Evolutionary conservation across 805 yeast species (phyloP).

Genomic region (Candida caryicola): DNA sequence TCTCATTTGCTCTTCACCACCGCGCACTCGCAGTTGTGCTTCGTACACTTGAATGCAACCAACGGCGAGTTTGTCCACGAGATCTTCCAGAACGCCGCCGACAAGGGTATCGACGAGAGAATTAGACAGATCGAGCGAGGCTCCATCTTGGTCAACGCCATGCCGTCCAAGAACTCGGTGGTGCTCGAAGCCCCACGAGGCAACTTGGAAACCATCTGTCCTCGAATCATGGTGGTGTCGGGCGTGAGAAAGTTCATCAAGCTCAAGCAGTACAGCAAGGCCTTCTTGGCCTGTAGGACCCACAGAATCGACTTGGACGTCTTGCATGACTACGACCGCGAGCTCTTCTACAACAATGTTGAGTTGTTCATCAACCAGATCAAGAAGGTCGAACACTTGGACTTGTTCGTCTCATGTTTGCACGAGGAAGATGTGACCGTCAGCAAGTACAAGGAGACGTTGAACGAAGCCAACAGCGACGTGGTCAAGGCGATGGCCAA

Average conservation of each 20-base stretch:
- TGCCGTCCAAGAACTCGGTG: constrained; percentile 80
- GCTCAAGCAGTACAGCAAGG: constrained; percentile 57
- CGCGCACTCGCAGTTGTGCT: constrained; percentile 78
- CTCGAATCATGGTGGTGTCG: constrained; percentile 85
- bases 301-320: constrained; percentile 91
- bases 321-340: constrained; percentile 82
- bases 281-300: constrained; percentile 79
- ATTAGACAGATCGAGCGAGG: constrained; percentile 89
- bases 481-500: constrained; percentile 6
- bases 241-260: constrained; percentile 74
- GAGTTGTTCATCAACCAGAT: constrained; percentile 69
- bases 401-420: constrained; percentile 81
- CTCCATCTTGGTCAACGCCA: constrained; percentile 72
- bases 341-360: constrained; percentile 58
- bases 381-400: constrained; percentile 70
- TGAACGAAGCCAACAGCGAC: constrained; percentile 19
- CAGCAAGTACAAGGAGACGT: constrained; percentile 81
- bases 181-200: constrained; percentile 95
- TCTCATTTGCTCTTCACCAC: constrained; percentile 79
- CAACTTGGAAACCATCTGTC: constrained; percentile 88
- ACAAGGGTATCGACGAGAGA: constrained; percentile 63
- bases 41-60: constrained; percentile 61
- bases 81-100: constrained; percentile 27
- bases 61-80: constrained; percentile 31
- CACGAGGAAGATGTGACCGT: constrained; percentile 80